These are phyloP conservation scores for Termitomyces sp. DNA, from an alignment of 768 basidiomycete species.

Conservation along the genomic window DNA sequence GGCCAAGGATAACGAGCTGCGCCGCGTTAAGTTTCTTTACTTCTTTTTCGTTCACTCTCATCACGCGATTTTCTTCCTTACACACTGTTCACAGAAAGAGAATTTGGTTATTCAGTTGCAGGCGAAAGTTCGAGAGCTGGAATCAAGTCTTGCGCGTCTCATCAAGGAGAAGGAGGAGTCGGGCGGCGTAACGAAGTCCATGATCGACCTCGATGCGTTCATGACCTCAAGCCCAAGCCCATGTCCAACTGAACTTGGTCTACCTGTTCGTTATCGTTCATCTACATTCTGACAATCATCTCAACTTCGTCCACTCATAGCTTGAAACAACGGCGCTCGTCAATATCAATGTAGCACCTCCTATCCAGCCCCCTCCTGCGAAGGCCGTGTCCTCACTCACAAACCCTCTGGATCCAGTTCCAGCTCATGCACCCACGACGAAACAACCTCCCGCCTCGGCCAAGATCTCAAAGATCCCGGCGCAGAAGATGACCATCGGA, in stretches of 20 bases:
- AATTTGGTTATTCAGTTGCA: constrained; percentile 43
- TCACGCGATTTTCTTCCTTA: background rate
- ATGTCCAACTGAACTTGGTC: background rate
- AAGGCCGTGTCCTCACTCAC: background rate
- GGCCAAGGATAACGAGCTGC: constrained; percentile 55
- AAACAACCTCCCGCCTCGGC: background rate
- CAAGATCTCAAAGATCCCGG: background rate
- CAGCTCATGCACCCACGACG: background rate
- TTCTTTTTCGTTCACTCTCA: background rate
- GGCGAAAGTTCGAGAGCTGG: constrained; percentile 43
- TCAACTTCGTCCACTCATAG: background rate
- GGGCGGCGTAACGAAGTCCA: constrained; percentile 28
- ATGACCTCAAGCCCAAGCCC: constrained; percentile 31
- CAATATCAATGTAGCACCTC: background rate
- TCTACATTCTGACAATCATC: background rate
- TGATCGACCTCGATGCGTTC: constrained; percentile 40
- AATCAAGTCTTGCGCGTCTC: constrained; percentile 43
- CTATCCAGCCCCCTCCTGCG: background rate
- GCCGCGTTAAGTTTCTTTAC: constrained; percentile 36
- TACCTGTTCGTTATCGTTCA: background rate
- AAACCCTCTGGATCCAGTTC: background rate
- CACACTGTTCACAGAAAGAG: constrained; percentile 25
- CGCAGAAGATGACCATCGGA: background rate
- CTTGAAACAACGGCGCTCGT: background rate
- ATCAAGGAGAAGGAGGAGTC: constrained; percentile 35